These are phyloP conservation scores for Diversispora epigaea DNA, from an alignment of 192 early-diverging fungal genomes.

Conservation along the genomic window DNA sequence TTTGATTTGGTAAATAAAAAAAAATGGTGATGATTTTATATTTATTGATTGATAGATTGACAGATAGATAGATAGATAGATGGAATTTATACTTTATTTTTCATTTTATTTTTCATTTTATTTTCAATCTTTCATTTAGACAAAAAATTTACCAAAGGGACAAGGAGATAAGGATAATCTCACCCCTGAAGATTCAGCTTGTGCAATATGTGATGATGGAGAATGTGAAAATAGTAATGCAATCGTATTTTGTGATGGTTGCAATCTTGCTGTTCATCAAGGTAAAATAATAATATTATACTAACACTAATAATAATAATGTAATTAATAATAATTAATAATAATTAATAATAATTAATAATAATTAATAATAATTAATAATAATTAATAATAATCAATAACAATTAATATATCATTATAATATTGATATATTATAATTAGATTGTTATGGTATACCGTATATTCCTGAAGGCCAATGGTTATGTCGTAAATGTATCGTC, in stretches of 20 bases:
- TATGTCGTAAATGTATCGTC: slow-evolving; percentile 97
- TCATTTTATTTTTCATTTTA: background rate
- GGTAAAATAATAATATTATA: slow-evolving; percentile 46
- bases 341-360: background rate
- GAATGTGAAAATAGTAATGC: slow-evolving; percentile 99
- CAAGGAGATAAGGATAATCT: slow-evolving; percentile 53
- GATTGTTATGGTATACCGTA: slow-evolving; percentile 99
- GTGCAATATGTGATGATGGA: slow-evolving; percentile 96
- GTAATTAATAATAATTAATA: too few species aligned
- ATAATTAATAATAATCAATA: too few species aligned
- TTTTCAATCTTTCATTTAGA: slow-evolving; percentile 37
- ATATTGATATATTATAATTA: slow-evolving; percentile 23
- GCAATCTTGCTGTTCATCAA: slow-evolving; percentile 98
- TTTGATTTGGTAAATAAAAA: slow-evolving; percentile 73
- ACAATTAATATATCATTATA: background rate
- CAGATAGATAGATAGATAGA: background rate
- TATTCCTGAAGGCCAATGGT: slow-evolving; percentile 99
- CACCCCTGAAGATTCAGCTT: slow-evolving; percentile 80
- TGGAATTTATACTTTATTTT: background rate
- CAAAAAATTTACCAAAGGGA: slow-evolving; percentile 77
- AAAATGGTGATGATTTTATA: background rate
- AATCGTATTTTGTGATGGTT: slow-evolving; percentile 99
- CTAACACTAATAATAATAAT: too few species aligned
- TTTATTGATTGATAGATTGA: background rate
- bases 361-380: too few species aligned